Evolutionary conservation across 306 rosid genomes (phyloP), one percentile per base, ranked within the genome.

Genomic region (Prunus mongolica): DNA sequence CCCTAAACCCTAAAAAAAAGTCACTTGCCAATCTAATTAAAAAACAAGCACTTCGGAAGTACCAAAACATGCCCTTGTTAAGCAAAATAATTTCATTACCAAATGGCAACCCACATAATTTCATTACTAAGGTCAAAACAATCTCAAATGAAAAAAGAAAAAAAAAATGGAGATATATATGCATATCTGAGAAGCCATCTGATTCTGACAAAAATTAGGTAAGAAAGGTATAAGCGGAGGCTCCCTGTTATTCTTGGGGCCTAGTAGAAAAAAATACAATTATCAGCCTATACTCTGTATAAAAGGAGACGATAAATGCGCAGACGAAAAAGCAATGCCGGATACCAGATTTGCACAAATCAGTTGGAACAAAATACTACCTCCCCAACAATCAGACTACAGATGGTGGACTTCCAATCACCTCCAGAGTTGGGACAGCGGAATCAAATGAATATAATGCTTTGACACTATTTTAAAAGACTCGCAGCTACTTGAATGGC

Each of bases 371-470:
- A 71, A 65, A 64, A 65, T 61, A 78, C 74, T 2, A 69, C 84
- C 85, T 66, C 62, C 83, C 75, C 58, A 71, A 44, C 74, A 80
- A 78, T 83, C 78, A 75, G 73, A 65, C 86, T 79, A 74, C 67
- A 71, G 82, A 69, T 73, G 82, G 81, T 65, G 58, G 81, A 81
- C 88, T 79, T 79, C 86, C 80, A 71, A 77, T 73, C 63, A 67
- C 75, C 81, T 80, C 74, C 73, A 75, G 75, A 75, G 85, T 79
- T 15, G 74, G 84, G 84, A 58, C 22, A 73, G 72, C 47, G 81
- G 69, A 85, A 86, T 88, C 83, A 84, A 93, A 86, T 82, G 83
- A 91, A 93, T 87, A 80, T 79, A 83, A 87, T 78, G 80, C 80
- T 81, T 80, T 1, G 18, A 67, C 54, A 20, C 27, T 28, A 65